A percentile compares a stretch with the other conserved stretches of the same genome.
phyloP scores from a whole-genome alignment of 106 monocot species.

The Gastrodia elata region DNA sequence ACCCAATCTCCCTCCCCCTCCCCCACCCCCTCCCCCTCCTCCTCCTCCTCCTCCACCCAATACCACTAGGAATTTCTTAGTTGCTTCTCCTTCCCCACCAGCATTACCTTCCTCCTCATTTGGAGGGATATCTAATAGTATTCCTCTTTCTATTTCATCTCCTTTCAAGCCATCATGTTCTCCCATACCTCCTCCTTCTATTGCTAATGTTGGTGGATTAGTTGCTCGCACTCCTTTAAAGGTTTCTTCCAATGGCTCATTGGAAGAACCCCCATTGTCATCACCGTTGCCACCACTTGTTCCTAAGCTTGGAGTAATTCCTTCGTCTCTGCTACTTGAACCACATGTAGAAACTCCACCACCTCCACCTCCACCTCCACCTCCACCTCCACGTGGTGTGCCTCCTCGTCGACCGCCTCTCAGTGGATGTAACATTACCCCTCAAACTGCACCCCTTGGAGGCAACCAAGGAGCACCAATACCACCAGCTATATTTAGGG shows the following conservation, averaged over 20 bases:
- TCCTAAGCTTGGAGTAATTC: conserved; percentile 6
- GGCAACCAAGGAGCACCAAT: conserved; percentile 6
- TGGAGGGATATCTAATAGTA: neutral
- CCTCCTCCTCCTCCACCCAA: neutral
- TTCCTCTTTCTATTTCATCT: neutral
- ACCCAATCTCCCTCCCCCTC: neutral
- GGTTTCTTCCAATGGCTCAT: neutral
- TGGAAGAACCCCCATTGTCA: neutral
- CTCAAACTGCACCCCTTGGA: conserved; percentile 21
- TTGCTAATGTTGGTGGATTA: conserved; percentile 1
- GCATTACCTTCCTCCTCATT: neutral
- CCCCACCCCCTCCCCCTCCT: neutral
- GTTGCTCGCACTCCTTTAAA: neutral
- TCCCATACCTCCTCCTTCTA: neutral
- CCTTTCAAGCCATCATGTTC: neutral
- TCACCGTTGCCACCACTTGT: neutral
- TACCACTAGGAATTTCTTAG: no score
- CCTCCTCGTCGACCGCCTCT: conserved; percentile 22
- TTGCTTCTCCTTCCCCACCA: no score
- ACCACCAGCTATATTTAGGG: conserved; percentile 18
- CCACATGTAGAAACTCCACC: neutral
- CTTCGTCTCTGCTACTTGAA: conserved; percentile 13
- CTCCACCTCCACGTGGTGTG: neutral
- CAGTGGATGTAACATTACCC: conserved; percentile 8
- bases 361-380: neutral